Percentiles rank a stretch among this genome's conserved stretches.
Evolutionary conservation across 352 stramenopile species (phyloP).

Genomic region (Pilasporangium apinafurcum): DNA sequence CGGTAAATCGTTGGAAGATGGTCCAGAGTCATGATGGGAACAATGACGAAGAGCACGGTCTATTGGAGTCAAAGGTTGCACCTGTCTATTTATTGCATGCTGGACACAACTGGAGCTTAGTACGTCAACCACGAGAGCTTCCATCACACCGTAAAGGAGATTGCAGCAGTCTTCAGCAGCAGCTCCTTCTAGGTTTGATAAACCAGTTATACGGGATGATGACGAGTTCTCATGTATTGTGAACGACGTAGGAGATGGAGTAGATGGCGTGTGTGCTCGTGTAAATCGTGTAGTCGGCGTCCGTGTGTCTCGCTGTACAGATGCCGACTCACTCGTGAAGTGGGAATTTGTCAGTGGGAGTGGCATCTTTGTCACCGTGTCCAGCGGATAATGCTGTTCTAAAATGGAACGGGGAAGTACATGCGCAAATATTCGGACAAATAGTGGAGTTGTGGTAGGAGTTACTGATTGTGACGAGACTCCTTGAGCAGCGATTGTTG

Average conservation of each 20-base stretch:
- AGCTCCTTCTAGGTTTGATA: neutral
- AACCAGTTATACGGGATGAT: no score
- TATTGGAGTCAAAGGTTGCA: slow-evolving; percentile 15
- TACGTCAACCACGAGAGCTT: slow-evolving; percentile 49
- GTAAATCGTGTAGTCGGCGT: neutral
- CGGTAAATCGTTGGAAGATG: slow-evolving; percentile 1
- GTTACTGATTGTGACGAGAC: neutral
- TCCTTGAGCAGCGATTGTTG: slow-evolving; percentile 6
- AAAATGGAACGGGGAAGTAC: slow-evolving; percentile 41
- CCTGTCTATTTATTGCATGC: slow-evolving; percentile 30
- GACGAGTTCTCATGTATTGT: no score
- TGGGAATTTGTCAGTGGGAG: slow-evolving; percentile 12
- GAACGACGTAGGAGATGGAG: slow-evolving; percentile 2
- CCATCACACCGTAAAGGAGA: slow-evolving; percentile 50
- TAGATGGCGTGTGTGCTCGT: neutral
- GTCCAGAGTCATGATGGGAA: slow-evolving; percentile 1
- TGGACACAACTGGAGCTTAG: slow-evolving; percentile 45
- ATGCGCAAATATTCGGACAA: slow-evolving; percentile 49
- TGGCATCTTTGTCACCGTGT: slow-evolving; percentile 23
- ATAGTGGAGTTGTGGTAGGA: slow-evolving; percentile 20
- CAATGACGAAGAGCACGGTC: slow-evolving; percentile 17
- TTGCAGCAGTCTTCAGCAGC: slow-evolving; percentile 15
- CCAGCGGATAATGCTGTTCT: slow-evolving; percentile 37
- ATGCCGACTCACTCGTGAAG: neutral
- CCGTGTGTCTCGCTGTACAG: neutral